A percentile compares a stretch with the other conserved stretches of the same genome.
These are phyloP conservation scores for Decorospora gaudefroyi DNA, from an alignment of 2,329 filamentous ascomycete species.

Conservation along the genomic window DNA sequence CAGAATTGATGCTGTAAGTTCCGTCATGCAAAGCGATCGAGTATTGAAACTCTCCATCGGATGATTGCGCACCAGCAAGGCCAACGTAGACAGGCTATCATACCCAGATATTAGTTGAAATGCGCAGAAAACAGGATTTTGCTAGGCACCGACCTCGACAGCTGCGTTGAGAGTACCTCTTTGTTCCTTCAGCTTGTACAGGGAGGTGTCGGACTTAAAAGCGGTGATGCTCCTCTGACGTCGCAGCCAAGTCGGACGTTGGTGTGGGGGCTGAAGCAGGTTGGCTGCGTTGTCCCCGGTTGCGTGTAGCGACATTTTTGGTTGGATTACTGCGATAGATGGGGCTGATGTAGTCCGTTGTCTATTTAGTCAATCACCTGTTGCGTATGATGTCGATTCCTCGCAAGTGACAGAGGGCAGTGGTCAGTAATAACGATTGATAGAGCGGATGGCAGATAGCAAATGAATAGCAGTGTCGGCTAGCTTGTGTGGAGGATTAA, in stretches of 20 bases:
- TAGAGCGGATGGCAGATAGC: neutral
- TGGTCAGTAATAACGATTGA: neutral
- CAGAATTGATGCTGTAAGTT: conserved; percentile 75
- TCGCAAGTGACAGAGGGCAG: neutral
- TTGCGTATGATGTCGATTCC: too few relatives aligned
- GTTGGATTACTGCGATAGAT: neutral
- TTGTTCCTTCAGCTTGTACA: conserved; percentile 11
- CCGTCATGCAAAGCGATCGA: conserved; percentile 71
- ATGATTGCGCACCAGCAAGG: conserved; percentile 60
- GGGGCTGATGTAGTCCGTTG: neutral
- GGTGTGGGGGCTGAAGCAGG: conserved; percentile 2
- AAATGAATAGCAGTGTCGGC: neutral
- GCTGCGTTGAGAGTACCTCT: conserved; percentile 7
- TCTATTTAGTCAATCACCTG: too few relatives aligned
- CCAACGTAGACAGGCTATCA: conserved; percentile 60
- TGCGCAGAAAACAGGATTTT: neutral
- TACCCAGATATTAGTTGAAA: conserved; percentile 6
- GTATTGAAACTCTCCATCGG: conserved; percentile 57
- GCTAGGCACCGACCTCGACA: conserved; percentile 7
- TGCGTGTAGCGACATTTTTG: conserved; percentile 9
- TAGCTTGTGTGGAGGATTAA: neutral
- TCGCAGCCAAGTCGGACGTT: conserved; percentile 9
- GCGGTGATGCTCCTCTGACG: conserved; percentile 10
- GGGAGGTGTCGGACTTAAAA: conserved; percentile 8
- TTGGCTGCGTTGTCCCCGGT: conserved; percentile 2